phyloP scores from a whole-genome alignment of 352 stramenopile genomes.

The Phytophthora lateralis region DNA sequence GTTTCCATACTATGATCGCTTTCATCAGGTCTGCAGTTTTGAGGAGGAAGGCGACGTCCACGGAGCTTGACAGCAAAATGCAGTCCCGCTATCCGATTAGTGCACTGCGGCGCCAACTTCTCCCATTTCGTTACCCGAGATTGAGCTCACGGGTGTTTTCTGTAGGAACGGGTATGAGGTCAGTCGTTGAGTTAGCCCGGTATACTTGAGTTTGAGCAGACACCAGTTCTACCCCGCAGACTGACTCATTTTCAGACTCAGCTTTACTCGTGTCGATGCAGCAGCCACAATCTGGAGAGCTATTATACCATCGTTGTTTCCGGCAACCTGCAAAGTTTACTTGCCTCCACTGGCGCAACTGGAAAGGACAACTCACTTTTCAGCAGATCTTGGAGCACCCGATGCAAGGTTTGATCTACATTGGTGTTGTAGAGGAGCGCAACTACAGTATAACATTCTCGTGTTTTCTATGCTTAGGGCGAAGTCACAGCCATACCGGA shows the following conservation, averaged over 20 bases:
- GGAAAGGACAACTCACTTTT: neutral
- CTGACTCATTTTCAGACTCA: slow-evolving; percentile 7
- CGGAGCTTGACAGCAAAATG: neutral
- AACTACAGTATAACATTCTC: neutral
- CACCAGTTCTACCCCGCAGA: slow-evolving; percentile 23
- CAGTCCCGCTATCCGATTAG: neutral
- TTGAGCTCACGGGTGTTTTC: neutral
- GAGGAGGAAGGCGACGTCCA: slow-evolving; percentile 11
- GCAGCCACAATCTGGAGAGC: slow-evolving; percentile 13
- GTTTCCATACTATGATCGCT: neutral
- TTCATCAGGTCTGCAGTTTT: neutral
- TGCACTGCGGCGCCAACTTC: neutral
- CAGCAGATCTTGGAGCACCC: neutral
- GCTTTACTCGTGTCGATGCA: slow-evolving; percentile 1
- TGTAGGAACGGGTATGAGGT: neutral
- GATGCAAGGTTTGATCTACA: neutral
- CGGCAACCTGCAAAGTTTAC: slow-evolving; percentile 23
- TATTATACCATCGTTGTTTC: slow-evolving; percentile 16
- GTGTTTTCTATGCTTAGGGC: neutral
- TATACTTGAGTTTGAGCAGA: slow-evolving; percentile 34
- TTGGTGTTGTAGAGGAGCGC: neutral
- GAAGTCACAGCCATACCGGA: neutral
- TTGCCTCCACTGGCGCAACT: slow-evolving; percentile 4
- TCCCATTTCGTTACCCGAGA: slow-evolving; percentile 10
- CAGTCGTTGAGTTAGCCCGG: slow-evolving; percentile 14